A percentile compares a stretch with the other conserved stretches of the same genome.
phyloP scores from a whole-genome alignment of 2,329 filamentous ascomycete species.

The Colletotrichum sp. region DNA sequence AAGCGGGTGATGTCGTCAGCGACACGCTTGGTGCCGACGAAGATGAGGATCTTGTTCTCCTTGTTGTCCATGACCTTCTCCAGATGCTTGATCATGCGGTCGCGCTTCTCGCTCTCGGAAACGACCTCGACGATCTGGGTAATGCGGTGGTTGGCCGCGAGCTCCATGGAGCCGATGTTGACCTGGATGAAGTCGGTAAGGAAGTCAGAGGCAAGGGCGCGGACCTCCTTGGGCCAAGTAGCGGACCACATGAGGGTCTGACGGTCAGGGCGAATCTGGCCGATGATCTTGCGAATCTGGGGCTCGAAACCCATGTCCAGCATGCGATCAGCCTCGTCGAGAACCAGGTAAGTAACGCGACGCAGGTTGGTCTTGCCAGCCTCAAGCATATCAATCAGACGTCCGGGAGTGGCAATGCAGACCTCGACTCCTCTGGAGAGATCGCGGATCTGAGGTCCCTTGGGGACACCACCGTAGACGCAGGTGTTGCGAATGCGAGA shows the following conservation, averaged over 20 bases:
- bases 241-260: slow-evolving; percentile 99
- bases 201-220: slow-evolving; percentile 88
- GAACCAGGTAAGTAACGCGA: slow-evolving; percentile 95
- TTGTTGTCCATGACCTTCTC: slow-evolving; percentile 98
- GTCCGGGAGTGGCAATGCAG: slow-evolving; percentile 96
- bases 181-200: slow-evolving; percentile 97
- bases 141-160: slow-evolving; percentile 96
- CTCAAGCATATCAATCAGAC: slow-evolving; percentile 98
- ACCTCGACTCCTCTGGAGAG: slow-evolving; percentile 95
- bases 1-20: slow-evolving; percentile 98
- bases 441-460: slow-evolving; percentile 95
- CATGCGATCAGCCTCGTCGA: slow-evolving; percentile 99
- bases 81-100: slow-evolving; percentile 95
- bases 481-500: slow-evolving; percentile 98
- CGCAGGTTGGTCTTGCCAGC: slow-evolving; percentile 97
- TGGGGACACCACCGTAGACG: slow-evolving; percentile 98
- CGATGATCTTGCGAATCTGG: slow-evolving; percentile 98
- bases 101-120: slow-evolving; percentile 95
- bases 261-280: slow-evolving; percentile 96
- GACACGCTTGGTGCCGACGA: slow-evolving; percentile 92
- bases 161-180: slow-evolving; percentile 95
- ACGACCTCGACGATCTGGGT: slow-evolving; percentile 98
- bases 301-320: slow-evolving; percentile 99
- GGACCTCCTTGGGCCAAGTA: slow-evolving; percentile 98
- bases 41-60: slow-evolving; percentile 93